These are phyloP conservation scores for Cordyceps fumosorosea DNA, from an alignment of 2,329 filamentous ascomycete species.

Conservation along the genomic window DNA sequence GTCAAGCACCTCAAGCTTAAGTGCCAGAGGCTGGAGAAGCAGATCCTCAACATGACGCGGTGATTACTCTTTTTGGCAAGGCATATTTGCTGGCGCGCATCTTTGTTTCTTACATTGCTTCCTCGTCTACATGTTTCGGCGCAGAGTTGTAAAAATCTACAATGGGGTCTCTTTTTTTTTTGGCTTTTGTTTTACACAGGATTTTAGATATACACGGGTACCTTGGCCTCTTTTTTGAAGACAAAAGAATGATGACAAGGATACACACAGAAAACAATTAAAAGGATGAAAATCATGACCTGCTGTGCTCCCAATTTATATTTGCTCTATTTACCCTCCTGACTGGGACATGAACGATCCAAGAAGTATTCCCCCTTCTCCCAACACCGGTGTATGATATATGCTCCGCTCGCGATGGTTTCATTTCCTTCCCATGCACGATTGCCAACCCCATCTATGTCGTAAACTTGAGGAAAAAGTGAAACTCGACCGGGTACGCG, in stretches of 20 bases:
- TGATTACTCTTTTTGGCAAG: constrained; percentile 22
- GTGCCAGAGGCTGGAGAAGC: constrained; percentile 65
- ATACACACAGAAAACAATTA: background rate
- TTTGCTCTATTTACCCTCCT: background rate
- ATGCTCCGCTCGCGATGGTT: background rate
- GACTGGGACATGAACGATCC: background rate
- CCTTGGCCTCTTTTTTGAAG: background rate
- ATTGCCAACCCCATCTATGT: background rate
- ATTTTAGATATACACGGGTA: constrained; percentile 13
- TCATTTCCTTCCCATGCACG: background rate
- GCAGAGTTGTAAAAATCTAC: constrained; percentile 12
- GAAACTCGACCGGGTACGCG: constrained; percentile 70
- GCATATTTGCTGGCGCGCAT: constrained; percentile 8
- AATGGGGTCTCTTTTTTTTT: background rate
- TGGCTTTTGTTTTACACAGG: background rate
- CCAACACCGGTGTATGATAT: background rate
- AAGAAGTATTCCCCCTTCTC: background rate
- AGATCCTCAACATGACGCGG: constrained; percentile 59
- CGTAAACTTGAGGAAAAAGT: constrained; percentile 47
- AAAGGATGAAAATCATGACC: constrained; percentile 3
- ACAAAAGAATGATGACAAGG: background rate
- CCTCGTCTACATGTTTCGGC: background rate
- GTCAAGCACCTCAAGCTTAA: constrained; percentile 81
- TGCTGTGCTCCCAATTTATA: background rate
- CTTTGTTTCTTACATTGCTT: background rate